A percentile compares a stretch with the other conserved stretches of the same genome.
These are phyloP conservation scores for Yamadazyma pseudoaaseri DNA, from an alignment of 1,139 yeast species.

Conservation along the genomic window DNA sequence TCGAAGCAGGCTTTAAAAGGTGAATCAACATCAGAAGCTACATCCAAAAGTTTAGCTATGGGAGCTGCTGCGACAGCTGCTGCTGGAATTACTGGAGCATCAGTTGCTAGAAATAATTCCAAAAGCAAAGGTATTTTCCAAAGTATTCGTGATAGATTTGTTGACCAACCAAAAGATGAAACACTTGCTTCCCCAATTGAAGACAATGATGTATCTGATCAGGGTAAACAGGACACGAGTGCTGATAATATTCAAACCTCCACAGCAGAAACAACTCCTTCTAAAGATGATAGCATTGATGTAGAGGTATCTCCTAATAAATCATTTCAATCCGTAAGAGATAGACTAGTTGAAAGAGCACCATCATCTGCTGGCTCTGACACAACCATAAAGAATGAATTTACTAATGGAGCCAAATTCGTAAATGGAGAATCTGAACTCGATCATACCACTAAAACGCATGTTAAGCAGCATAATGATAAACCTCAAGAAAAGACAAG, in stretches of 20 bases:
- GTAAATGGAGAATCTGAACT: conserved; percentile 4
- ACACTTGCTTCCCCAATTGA: neutral
- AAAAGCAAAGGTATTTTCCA: conserved; percentile 34
- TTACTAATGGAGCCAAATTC: no score
- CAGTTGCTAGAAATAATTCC: conserved; percentile 11
- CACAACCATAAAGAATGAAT: conserved; percentile 17
- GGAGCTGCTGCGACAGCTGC: conserved; percentile 13
- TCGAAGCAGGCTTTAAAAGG: neutral
- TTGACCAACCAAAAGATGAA: conserved; percentile 5
- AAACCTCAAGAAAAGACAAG: conserved; percentile 3
- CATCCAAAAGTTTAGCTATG: conserved; percentile 5
- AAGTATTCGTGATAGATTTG: conserved; percentile 31
- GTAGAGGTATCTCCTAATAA: conserved; percentile 14
- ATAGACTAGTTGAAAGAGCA: conserved; percentile 16
- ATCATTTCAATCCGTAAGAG: conserved; percentile 19
- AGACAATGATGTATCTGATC: conserved; percentile 1
- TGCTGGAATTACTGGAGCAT: conserved; percentile 8
- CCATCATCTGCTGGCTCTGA: conserved; percentile 23
- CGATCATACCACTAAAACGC: neutral
- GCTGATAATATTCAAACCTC: conserved; percentile 21
- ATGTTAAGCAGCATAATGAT: conserved; percentile 5
- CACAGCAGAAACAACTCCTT: conserved; percentile 34
- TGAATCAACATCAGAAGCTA: neutral
- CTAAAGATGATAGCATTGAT: conserved; percentile 21
- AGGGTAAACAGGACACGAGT: conserved; percentile 15